These are phyloP conservation scores for Petasospora rhodanensis DNA, from an alignment of 1,139 yeast species.

Conservation along the genomic window DNA sequence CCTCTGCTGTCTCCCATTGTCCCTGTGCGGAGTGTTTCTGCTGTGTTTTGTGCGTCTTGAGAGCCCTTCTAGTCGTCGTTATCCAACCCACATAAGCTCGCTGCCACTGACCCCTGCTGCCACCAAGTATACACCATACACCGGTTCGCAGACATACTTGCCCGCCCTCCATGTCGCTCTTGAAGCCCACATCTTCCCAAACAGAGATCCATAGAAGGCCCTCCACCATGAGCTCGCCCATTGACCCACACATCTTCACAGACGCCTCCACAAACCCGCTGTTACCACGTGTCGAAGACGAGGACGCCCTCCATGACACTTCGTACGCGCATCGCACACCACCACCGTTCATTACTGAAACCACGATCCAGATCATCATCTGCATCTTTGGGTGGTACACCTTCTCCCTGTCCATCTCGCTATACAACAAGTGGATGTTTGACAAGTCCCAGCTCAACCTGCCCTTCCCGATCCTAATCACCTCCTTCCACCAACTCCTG, in stretches of 20 bases:
- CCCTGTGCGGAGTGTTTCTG: no score
- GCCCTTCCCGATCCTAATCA: slow-evolving; percentile 76
- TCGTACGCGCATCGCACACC: background rate
- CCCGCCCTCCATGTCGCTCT: no score
- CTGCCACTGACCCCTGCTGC: no score
- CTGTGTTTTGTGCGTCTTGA: no score
- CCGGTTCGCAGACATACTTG: no score
- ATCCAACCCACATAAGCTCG: no score
- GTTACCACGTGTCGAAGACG: background rate
- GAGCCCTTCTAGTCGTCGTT: no score
- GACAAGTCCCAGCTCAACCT: slow-evolving; percentile 66
- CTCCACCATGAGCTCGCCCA: slow-evolving; percentile 10
- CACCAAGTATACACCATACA: no score
- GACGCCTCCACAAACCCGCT: slow-evolving; percentile 3
- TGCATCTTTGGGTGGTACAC: slow-evolving; percentile 43
- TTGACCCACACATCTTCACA: background rate
- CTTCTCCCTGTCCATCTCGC: slow-evolving; percentile 70
- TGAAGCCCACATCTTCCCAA: slow-evolving; percentile 15
- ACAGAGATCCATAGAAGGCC: slow-evolving; percentile 20
- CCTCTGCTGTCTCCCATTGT: no score
- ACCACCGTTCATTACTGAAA: slow-evolving; percentile 12
- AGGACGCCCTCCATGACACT: background rate
- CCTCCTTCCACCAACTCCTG: slow-evolving; percentile 79
- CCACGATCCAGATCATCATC: slow-evolving; percentile 11
- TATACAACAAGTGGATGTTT: slow-evolving; percentile 98